A percentile compares a stretch with the other conserved stretches of the same genome.
These are phyloP conservation scores for Eutrema heterophyllum DNA, from an alignment of 345 rosid species.

Conservation along the genomic window DNA sequence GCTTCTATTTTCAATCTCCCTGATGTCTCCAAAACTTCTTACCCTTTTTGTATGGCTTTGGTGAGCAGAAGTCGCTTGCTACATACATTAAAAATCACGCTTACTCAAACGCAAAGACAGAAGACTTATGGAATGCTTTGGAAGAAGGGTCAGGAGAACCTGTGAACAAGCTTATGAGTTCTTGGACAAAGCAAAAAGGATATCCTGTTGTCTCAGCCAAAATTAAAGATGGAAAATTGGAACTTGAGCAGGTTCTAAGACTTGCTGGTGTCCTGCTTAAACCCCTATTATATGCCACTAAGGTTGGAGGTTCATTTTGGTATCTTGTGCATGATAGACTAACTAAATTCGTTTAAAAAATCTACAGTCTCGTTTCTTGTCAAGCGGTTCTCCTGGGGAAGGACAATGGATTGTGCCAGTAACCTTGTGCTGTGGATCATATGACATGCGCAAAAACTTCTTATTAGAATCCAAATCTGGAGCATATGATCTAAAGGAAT, in stretches of 20 bases:
- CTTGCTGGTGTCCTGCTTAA: slow-evolving; percentile 7
- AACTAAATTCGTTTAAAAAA: not conserved
- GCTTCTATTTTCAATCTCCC: not conserved
- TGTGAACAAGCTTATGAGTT: slow-evolving; percentile 84
- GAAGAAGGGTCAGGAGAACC: slow-evolving; percentile 90
- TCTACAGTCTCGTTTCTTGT: slow-evolving; percentile 76
- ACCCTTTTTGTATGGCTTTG: slow-evolving; percentile 7
- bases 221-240: slow-evolving; percentile 62
- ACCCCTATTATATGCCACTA: not conserved
- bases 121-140: slow-evolving; percentile 86
- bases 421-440: slow-evolving; percentile 76
- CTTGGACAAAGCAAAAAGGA: slow-evolving; percentile 91
- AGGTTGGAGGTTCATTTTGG: not conserved
- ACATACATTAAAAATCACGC: slow-evolving; percentile 69
- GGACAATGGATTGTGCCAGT: slow-evolving; percentile 98
- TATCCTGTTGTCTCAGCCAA: slow-evolving; percentile 85
- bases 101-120: slow-evolving; percentile 87
- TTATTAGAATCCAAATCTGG: slow-evolving; percentile 62
- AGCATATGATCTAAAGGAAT: slow-evolving; percentile 43
- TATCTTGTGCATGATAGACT: slow-evolving; percentile 7
- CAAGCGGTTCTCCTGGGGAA: slow-evolving; percentile 73
- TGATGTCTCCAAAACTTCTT: not conserved
- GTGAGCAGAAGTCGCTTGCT: slow-evolving; percentile 80
- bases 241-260: slow-evolving; percentile 76
- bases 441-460: slow-evolving; percentile 59